phyloP scores from a whole-genome alignment of 2,329 filamentous ascomycete genomes.

The Aspergillus sclerotialis region DNA sequence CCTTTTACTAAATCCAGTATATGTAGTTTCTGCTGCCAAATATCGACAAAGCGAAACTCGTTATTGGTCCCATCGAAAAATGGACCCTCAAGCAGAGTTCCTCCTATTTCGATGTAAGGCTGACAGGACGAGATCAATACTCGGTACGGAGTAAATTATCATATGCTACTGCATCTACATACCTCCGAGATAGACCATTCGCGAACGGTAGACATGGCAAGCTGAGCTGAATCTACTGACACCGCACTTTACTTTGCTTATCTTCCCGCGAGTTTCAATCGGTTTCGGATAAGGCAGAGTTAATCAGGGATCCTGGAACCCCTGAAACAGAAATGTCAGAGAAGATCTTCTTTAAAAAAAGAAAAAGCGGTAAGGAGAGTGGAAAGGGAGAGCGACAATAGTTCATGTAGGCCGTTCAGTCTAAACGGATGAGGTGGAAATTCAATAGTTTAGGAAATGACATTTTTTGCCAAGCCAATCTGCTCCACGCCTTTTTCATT shows the following conservation, averaged over 20 bases:
- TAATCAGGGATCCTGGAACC: no score
- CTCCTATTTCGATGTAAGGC: slow-evolving; percentile 33
- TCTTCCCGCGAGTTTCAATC: background rate
- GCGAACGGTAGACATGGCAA: slow-evolving; percentile 4
- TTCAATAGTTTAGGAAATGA: background rate
- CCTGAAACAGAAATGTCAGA: no score
- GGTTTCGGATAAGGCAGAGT: background rate
- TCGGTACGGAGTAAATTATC: slow-evolving; percentile 2
- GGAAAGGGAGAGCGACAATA: no score
- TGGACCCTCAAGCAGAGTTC: slow-evolving; percentile 36
- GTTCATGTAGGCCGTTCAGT: no score
- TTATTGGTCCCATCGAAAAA: slow-evolving; percentile 32
- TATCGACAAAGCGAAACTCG: slow-evolving; percentile 53
- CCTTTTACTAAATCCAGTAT: slow-evolving; percentile 60
- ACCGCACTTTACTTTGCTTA: background rate
- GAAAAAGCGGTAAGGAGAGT: no score
- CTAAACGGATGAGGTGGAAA: background rate
- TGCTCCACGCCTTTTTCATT: background rate
- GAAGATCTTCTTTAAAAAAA: no score
- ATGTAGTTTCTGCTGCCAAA: slow-evolving; percentile 69
- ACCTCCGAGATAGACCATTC: slow-evolving; percentile 4
- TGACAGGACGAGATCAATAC: slow-evolving; percentile 10
- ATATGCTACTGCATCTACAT: no score
- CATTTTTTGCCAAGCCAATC: background rate
- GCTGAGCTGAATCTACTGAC: no score